These are phyloP conservation scores for Trebouxia gelatinosa DNA, from an alignment of 163 green algal genomes.

Conservation along the genomic window DNA sequence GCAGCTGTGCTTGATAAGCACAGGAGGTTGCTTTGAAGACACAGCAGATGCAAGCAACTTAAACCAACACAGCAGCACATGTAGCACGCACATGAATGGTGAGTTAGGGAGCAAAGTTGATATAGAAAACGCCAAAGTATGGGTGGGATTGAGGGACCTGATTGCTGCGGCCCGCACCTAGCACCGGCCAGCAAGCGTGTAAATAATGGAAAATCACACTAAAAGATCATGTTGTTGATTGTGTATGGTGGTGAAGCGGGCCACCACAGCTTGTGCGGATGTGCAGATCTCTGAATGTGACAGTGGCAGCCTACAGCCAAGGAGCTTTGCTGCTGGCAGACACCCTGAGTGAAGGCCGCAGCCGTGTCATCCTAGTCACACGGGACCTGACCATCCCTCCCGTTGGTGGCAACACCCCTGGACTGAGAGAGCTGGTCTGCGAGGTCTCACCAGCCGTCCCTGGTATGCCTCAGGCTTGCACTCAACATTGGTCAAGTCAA, in stretches of 20 bases:
- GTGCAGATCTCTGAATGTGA: conserved; percentile 48
- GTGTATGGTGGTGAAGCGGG: too few species aligned
- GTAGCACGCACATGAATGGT: too few species aligned
- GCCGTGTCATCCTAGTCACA: conserved; percentile 56
- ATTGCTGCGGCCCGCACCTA: too few species aligned
- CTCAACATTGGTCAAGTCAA: neutral
- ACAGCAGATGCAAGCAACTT: too few species aligned
- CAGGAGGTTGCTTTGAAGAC: too few species aligned
- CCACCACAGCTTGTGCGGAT: conserved; percentile 42
- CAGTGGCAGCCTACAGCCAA: conserved; percentile 51
- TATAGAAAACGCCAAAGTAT: too few species aligned
- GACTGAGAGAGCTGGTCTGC: conserved; percentile 72
- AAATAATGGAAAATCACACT: neutral
- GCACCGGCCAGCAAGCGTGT: too few species aligned
- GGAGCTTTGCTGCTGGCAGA: conserved; percentile 77
- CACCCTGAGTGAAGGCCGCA: conserved; percentile 48
- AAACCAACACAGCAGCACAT: too few species aligned
- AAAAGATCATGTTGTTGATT: neutral
- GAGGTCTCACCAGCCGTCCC: conserved; percentile 69
- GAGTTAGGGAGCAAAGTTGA: too few species aligned
- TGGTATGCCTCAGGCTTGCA: too few species aligned
- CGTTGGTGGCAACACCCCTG: conserved; percentile 48
- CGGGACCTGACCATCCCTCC: conserved; percentile 66
- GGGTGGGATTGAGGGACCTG: too few species aligned
- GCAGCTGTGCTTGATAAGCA: too few species aligned